A percentile compares a stretch with the other conserved stretches of the same genome.
phyloP scores from a whole-genome alignment of 257 asterid species.

The Knoxia roxburghii region DNA sequence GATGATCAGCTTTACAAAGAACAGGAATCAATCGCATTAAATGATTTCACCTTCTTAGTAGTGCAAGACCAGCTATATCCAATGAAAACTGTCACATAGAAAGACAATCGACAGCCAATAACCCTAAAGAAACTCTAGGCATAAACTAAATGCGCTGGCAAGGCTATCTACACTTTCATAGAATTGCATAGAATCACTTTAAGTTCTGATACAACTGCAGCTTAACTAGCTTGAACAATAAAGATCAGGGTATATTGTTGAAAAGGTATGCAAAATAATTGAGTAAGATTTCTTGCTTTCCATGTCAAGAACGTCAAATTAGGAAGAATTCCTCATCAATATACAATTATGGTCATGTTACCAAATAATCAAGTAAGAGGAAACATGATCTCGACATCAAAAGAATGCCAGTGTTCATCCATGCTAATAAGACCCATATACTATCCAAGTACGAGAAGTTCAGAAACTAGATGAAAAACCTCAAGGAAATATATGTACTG shows the following conservation, averaged over 20 bases:
- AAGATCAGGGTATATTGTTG: constrained; percentile 2
- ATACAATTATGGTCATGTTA: background rate
- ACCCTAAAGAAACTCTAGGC: too few species aligned
- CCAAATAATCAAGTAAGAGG: background rate
- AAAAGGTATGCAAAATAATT: background rate
- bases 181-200: too few species aligned
- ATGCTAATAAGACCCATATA: background rate
- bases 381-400: background rate
- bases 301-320: background rate
- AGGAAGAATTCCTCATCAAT: background rate
- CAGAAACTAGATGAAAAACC: background rate
- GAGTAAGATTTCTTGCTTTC: background rate
- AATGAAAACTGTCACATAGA: background rate
- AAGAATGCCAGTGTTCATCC: background rate
- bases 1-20: background rate
- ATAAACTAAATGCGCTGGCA: too few species aligned
- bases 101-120: background rate
- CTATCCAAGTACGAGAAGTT: background rate
- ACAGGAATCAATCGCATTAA: background rate
- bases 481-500: background rate
- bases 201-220: too few species aligned
- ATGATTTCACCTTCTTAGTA: background rate
- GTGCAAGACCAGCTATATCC: background rate
- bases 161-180: background rate
- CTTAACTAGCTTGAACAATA: background rate